A percentile compares a stretch with the other conserved stretches of the same genome.
These are phyloP conservation scores for Fusarium sulawesiense DNA, from an alignment of 2,329 filamentous ascomycete genomes.

Conservation along the genomic window DNA sequence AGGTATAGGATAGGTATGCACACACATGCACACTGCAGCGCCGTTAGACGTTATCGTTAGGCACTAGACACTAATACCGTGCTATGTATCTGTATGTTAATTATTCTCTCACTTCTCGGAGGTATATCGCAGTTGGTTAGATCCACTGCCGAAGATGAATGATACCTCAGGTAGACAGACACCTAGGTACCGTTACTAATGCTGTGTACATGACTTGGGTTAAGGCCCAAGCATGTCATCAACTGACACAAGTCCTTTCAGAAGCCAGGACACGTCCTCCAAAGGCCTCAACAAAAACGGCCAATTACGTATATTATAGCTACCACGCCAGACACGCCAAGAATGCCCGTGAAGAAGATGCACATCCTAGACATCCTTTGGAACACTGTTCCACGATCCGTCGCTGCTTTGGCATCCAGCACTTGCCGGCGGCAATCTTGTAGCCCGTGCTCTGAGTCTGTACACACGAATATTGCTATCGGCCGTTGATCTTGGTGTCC, in stretches of 20 bases:
- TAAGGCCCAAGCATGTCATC: slow-evolving; percentile 1
- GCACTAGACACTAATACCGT: neutral
- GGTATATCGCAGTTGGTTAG: neutral
- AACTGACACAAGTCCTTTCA: slow-evolving; percentile 25
- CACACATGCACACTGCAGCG: neutral
- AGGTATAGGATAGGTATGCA: neutral
- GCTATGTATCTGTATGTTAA: neutral
- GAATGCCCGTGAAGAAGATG: neutral
- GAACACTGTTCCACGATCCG: neutral
- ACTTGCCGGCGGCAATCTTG: slow-evolving; percentile 14
- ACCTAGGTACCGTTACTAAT: neutral
- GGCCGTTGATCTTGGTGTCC: slow-evolving; percentile 16
- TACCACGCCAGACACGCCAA: neutral
- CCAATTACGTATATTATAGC: slow-evolving; percentile 10
- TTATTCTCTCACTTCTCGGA: neutral
- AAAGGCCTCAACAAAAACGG: slow-evolving; percentile 7
- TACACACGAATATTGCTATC: slow-evolving; percentile 6
- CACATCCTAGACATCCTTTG: neutral
- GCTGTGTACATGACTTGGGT: slow-evolving; percentile 25
- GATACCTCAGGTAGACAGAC: neutral
- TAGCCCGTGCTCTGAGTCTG: neutral
- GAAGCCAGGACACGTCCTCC: slow-evolving; percentile 4
- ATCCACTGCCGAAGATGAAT: neutral
- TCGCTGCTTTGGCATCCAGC: neutral
- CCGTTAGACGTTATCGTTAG: neutral